Conservation (phyloP, 306 rosid genomes). For the Lablab purpureus region DNA sequence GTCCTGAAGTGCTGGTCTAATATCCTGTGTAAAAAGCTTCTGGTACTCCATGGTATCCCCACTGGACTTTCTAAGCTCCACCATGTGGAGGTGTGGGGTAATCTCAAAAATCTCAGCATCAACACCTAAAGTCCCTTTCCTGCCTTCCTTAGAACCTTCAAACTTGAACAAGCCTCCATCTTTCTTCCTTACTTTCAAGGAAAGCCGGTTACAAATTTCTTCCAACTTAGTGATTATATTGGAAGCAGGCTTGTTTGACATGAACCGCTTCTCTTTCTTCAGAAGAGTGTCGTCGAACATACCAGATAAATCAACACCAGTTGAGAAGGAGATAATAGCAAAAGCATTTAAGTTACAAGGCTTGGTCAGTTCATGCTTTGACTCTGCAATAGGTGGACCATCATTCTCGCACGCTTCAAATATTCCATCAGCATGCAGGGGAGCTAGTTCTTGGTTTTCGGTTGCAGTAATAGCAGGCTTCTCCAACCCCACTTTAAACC, state of each 20-base stretch:
- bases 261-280: slow-evolving; percentile 75
- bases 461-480: slow-evolving; percentile 46
- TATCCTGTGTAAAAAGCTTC: slow-evolving; percentile 67
- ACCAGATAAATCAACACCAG: slow-evolving; percentile 95
- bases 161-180: slow-evolving; percentile 79
- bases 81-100: slow-evolving; percentile 72
- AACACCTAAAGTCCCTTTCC: slow-evolving; percentile 77
- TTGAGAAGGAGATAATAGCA: slow-evolving; percentile 88
- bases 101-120: slow-evolving; percentile 89
- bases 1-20: slow-evolving; percentile 91
- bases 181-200: slow-evolving; percentile 72
- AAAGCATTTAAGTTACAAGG: slow-evolving; percentile 82
- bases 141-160: slow-evolving; percentile 78
- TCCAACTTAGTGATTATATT: slow-evolving; percentile 79
- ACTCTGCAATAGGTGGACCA: slow-evolving; percentile 45
- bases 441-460: slow-evolving; percentile 46
- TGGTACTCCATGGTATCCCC: slow-evolving; percentile 90
- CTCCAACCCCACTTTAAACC: slow-evolving; percentile 75
- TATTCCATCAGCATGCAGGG: slow-evolving; percentile 57
- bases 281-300: slow-evolving; percentile 67
- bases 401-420: slow-evolving; percentile 57
- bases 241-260: slow-evolving; percentile 70
- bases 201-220: slow-evolving; percentile 69
- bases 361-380: slow-evolving; percentile 61
- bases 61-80: slow-evolving; percentile 74